Evolutionary conservation across 1,284 basidiomycete species (phyloP).

Genomic region (Xerocomus minutiporus): DNA sequence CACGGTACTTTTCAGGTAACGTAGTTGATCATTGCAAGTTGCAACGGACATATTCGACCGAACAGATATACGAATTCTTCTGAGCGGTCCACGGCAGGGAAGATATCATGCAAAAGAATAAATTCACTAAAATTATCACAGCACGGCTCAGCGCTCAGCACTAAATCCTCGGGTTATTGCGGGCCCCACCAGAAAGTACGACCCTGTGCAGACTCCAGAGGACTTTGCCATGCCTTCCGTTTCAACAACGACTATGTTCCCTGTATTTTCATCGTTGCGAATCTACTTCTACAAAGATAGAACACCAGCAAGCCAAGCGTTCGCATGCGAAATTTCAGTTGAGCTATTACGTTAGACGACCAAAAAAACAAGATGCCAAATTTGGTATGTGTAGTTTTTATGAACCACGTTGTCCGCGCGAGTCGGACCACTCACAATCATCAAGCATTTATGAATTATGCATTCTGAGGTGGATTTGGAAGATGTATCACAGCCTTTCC

Average conservation of each 20-base stretch:
- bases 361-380: slow-evolving; percentile 18
- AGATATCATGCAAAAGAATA: neutral
- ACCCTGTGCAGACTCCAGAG: too few relatives aligned
- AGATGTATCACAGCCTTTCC: neutral
- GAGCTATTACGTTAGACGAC: neutral
- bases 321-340: neutral
- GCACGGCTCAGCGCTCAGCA: neutral
- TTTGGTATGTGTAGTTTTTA: slow-evolving; percentile 31
- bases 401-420: neutral
- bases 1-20: slow-evolving; percentile 31
- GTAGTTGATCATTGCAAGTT: slow-evolving; percentile 32
- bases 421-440: neutral
- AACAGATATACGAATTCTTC: neutral
- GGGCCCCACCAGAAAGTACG: neutral
- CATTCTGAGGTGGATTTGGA: neutral
- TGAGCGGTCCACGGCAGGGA: neutral
- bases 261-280: neutral
- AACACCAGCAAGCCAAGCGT: neutral
- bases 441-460: neutral
- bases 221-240: neutral
- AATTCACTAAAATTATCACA: neutral
- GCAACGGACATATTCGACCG: slow-evolving; percentile 15
- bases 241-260: neutral
- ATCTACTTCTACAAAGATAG: neutral
- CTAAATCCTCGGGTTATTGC: neutral